Evolutionary conservation across 2,329 filamentous ascomycete genomes (phyloP).

Genomic region (Scolecobasidium constrictum): DNA sequence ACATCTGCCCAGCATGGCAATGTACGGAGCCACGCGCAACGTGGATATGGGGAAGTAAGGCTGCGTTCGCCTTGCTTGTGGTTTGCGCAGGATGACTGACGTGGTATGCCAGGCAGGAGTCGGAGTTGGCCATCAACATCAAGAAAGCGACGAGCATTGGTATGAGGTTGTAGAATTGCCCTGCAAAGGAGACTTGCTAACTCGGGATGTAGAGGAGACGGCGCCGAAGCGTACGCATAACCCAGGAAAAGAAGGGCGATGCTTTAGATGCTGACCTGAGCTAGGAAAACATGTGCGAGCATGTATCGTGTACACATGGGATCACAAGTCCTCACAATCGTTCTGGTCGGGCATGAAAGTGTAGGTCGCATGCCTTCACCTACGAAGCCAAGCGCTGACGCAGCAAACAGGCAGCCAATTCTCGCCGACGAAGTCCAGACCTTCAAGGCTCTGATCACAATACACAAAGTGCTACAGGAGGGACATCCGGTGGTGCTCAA

Average conservation of each 20-base stretch:
- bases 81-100: not conserved
- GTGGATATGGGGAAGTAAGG: conserved; percentile 52
- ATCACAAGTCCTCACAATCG: conserved; percentile 87
- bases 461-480: conserved; percentile 96
- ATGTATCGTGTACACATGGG: conserved; percentile 98
- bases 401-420: conserved; percentile 67
- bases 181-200: conserved; percentile 15
- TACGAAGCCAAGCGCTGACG: not conserved
- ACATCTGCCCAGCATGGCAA: conserved; percentile 4
- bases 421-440: conserved; percentile 97
- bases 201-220: conserved; percentile 42
- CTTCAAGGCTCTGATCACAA: conserved; percentile 94
- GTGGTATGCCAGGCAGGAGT: conserved; percentile 40
- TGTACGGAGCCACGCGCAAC: conserved; percentile 39
- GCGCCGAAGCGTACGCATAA: conserved; percentile 53
- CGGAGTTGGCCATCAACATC: conserved; percentile 55
- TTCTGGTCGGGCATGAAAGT: conserved; percentile 99
- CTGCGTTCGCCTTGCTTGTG: conserved; percentile 1
- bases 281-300: conserved; percentile 87
- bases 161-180: conserved; percentile 20
- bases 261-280: no score
- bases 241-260: no score
- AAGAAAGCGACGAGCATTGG: conserved; percentile 56
- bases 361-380: conserved; percentile 37
- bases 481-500: conserved; percentile 79